Conservation (phyloP, 1,139 yeast species). For the Saccharomycopsis hybrid region DNA sequence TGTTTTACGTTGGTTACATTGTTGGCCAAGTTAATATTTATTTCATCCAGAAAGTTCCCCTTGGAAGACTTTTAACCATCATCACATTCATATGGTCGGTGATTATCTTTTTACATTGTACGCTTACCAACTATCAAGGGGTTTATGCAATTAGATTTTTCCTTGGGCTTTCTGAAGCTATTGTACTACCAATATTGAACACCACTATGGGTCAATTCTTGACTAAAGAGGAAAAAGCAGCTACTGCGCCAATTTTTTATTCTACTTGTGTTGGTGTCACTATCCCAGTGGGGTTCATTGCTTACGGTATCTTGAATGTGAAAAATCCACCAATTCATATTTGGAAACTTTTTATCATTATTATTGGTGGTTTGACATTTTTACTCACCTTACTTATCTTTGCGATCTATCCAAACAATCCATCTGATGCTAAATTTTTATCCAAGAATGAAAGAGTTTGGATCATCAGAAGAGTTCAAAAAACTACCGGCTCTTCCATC, state of each 20-base stretch:
- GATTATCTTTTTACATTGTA: conserved; percentile 35
- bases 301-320: conserved; percentile 36
- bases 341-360: conserved; percentile 38
- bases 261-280: conserved; percentile 40
- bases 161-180: conserved; percentile 41
- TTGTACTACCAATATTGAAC: conserved; percentile 35
- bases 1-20: conserved; percentile 40
- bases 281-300: conserved; percentile 40
- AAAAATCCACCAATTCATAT: conserved; percentile 28
- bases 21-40: conserved; percentile 33
- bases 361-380: conserved; percentile 39
- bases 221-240: conserved; percentile 36
- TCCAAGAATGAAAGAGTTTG: conserved; percentile 37
- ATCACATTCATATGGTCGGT: conserved; percentile 35
- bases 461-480: conserved; percentile 39
- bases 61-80: conserved; percentile 30
- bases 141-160: conserved; percentile 38
- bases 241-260: conserved; percentile 38
- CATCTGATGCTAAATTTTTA: conserved; percentile 35
- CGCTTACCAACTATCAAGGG: conserved; percentile 37
- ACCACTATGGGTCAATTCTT: conserved; percentile 41
- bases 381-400: conserved; percentile 29
- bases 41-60: conserved; percentile 32
- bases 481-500: conserved; percentile 37
- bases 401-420: conserved; percentile 40